phyloP scores from a whole-genome alignment of 2,329 filamentous ascomycete species.

The Penicillium sp. region DNA sequence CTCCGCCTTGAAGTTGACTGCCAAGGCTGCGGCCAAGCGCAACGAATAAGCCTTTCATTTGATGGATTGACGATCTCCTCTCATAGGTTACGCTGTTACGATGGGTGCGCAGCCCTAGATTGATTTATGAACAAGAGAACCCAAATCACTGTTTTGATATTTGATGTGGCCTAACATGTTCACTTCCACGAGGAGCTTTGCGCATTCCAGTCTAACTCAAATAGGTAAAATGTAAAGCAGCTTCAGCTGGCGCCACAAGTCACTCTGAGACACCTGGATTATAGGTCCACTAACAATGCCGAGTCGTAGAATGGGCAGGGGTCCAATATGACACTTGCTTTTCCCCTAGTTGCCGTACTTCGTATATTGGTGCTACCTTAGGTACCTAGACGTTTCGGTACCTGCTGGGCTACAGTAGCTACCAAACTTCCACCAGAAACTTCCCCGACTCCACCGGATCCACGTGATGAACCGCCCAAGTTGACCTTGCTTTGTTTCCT shows the following conservation, averaged over 20 bases:
- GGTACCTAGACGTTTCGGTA: not conserved
- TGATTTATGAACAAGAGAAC: not conserved
- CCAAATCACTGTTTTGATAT: not conserved
- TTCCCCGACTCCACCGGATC: constrained; percentile 12
- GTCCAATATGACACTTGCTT: not conserved
- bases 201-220: not conserved
- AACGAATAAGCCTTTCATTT: constrained; percentile 47
- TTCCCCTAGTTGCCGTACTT: not conserved
- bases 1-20: constrained; percentile 65
- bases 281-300: not conserved
- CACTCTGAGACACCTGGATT: not conserved
- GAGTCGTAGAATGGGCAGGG: not conserved
- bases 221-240: not conserved
- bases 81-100: not conserved
- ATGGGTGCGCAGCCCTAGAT: not conserved
- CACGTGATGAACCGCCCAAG: constrained; percentile 16
- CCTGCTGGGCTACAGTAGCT: not conserved
- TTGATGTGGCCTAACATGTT: not conserved
- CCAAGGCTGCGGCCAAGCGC: constrained; percentile 66
- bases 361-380: too few species aligned
- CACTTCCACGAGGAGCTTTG: not conserved
- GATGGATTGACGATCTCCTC: not conserved
- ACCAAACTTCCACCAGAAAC: not conserved
- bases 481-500: constrained; percentile 9
- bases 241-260: not conserved